These are phyloP conservation scores for Agrostemma githago DNA, from an alignment of 148 eudicot species.

Conservation along the genomic window DNA sequence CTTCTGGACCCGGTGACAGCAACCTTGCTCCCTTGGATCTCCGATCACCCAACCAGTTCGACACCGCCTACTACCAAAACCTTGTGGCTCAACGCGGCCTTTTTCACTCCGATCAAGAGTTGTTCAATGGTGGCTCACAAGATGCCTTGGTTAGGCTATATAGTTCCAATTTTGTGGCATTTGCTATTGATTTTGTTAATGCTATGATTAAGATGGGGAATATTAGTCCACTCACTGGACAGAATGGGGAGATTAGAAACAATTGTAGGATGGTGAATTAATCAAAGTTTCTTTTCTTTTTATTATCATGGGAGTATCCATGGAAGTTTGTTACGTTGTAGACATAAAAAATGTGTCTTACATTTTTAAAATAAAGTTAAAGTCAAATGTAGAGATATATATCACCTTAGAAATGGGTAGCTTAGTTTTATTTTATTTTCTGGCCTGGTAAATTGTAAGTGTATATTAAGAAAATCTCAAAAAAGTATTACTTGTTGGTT, in stretches of 20 bases:
- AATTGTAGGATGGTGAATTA: conserved; percentile 11
- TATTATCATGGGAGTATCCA: too few species aligned
- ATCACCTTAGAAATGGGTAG: too few species aligned
- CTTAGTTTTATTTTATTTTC: too few species aligned
- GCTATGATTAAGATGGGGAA: conserved; percentile 26
- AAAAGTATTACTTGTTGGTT: too few species aligned
- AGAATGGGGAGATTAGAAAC: conserved; percentile 18
- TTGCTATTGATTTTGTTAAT: conserved; percentile 20
- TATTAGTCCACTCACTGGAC: conserved; percentile 20
- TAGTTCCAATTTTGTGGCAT: neutral
- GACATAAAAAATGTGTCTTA: too few species aligned
- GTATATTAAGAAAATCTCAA: too few species aligned
- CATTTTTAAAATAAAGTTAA: too few species aligned
- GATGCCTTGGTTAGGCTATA: conserved; percentile 22
- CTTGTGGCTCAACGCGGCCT: conserved; percentile 29
- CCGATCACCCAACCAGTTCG: neutral
- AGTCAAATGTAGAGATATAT: too few species aligned
- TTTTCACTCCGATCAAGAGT: conserved; percentile 46
- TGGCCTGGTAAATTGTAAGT: too few species aligned
- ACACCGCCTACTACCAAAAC: conserved; percentile 28
- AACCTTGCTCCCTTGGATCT: conserved; percentile 21
- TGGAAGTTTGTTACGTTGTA: too few species aligned
- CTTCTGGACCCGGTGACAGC: conserved; percentile 24
- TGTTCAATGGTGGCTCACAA: conserved; percentile 41
- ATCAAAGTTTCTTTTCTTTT: neutral